phyloP scores from a whole-genome alignment of 2,329 filamentous ascomycete species.

The Nothomitra cinnamomea region DNA sequence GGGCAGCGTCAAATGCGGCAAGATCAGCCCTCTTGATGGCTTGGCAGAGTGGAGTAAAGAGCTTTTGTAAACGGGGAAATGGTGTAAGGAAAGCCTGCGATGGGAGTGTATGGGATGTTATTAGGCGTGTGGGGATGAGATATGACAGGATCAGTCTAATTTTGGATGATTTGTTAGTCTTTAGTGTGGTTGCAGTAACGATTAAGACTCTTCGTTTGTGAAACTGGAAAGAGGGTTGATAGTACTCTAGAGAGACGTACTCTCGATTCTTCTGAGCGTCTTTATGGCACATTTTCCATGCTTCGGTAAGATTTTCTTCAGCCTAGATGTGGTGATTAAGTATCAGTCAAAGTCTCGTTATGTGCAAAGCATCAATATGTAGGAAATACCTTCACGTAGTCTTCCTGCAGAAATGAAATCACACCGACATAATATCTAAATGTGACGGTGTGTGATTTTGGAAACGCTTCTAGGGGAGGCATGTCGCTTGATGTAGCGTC shows the following conservation, averaged over 20 bases:
- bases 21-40: conserved; percentile 76
- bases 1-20: conserved; percentile 63
- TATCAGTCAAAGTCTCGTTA: conserved; percentile 4
- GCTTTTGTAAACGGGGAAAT: conserved; percentile 56
- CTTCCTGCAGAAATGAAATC: conserved; percentile 84
- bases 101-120: conserved; percentile 76
- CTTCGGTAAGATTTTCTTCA: conserved; percentile 62
- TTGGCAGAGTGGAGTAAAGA: conserved; percentile 61
- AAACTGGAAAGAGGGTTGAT: neutral
- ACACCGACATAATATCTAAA: conserved; percentile 96
- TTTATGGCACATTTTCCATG: conserved; percentile 67
- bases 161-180: conserved; percentile 12
- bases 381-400: conserved; percentile 58
- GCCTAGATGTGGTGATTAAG: conserved; percentile 32
- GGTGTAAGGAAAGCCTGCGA: conserved; percentile 51
- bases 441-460: conserved; percentile 78
- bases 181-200: neutral
- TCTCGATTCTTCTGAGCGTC: conserved; percentile 61
- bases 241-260: conserved; percentile 28
- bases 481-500: conserved; percentile 64
- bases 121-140: conserved; percentile 78
- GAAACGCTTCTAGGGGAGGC: conserved; percentile 62
- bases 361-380: neutral
- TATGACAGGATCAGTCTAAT: conserved; percentile 77
- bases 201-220: neutral